Base-by-base conservation (phyloP, 2,329 filamentous ascomycete species). In the Nigrograna mackinnonii region DNA sequence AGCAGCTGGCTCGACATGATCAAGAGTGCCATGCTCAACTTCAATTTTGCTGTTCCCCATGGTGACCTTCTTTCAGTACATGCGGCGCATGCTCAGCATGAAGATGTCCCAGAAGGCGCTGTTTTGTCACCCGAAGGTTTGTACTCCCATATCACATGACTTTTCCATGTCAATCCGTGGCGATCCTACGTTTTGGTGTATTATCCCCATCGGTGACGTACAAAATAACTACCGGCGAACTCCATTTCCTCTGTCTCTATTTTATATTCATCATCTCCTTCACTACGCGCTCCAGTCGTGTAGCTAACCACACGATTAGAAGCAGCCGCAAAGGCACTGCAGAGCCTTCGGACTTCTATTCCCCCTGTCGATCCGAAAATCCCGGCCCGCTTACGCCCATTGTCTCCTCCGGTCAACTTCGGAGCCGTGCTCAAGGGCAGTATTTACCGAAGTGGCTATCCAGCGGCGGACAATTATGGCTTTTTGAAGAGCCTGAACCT, bases 371-470 rank as follows among this genome's bases (percentile, higher is more conserved):
- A 37, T 28, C 18, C 34, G 19, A 33, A 19, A 16, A 19, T 14
- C 7, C 33, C 41, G 13, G 22, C 13, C 13, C 41, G 36, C 19
- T 22, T 36, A 22, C 55, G 57, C 31, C 60, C 66, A 22, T 51
- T 68, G 5, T 50, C 69, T 13, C 72, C 72, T n/a, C 87, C 88
- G 1, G 58, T 72, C 51, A 96, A 96, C 62, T 96, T 92, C 67
- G 89, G 86, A 14, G 72, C 83, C 20, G 86, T 96, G 16, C 72
- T 85, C 16, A 80, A 84, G 5, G 85, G 86, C 6, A 75, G 83
- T 9, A 77, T 96, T 20, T 96, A 89, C 64, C 82, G 91, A 39
- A 92, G 89, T 67, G 86, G 86, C 52, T 96, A 91, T 62, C 91
- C 91, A 3, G 74, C 83, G 47, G 68, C 78, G 4, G 78, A 84